A percentile compares a stretch with the other conserved stretches of the same genome.
These are phyloP conservation scores for Kentomonas sorsogonicus DNA, from an alignment of 208 protist species.

Conservation along the genomic window DNA sequence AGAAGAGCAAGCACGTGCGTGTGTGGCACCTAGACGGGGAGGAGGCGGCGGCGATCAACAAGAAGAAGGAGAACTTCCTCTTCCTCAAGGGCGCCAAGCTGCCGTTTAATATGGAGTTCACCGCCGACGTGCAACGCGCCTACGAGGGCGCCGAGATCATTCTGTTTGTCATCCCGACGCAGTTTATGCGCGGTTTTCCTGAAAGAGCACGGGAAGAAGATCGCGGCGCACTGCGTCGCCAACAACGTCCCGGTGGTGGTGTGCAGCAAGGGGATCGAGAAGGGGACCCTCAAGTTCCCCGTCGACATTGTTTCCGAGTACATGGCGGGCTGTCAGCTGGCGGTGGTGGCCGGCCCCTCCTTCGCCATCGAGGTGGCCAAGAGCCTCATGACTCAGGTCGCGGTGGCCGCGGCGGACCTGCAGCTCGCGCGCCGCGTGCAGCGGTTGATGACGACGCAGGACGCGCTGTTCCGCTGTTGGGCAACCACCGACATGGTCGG, in stretches of 20 bases:
- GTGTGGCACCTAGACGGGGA: slow-evolving; percentile 22
- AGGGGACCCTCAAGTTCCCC: slow-evolving; percentile 69
- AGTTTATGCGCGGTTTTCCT: slow-evolving; percentile 82
- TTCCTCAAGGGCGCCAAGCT: slow-evolving; percentile 70
- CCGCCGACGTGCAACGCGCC: slow-evolving; percentile 38
- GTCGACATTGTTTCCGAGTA: slow-evolving; percentile 76
- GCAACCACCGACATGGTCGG: slow-evolving; percentile 77
- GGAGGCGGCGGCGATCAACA: slow-evolving; percentile 3
- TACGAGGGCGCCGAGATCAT: slow-evolving; percentile 64
- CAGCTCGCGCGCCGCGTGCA: slow-evolving; percentile 60
- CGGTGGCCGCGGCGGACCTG: slow-evolving; percentile 51
- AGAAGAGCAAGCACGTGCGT: slow-evolving; percentile 36
- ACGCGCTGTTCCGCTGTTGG: slow-evolving; percentile 78
- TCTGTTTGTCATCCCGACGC: slow-evolving; percentile 80
- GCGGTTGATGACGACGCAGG: slow-evolving; percentile 61
- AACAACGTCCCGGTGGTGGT: slow-evolving; percentile 58
- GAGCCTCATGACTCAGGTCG: slow-evolving; percentile 72
- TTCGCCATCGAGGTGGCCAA: slow-evolving; percentile 89
- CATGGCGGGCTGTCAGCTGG: slow-evolving; percentile 41
- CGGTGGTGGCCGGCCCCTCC: slow-evolving; percentile 79
- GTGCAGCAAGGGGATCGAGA: slow-evolving; percentile 85
- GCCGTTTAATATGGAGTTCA: slow-evolving; percentile 58
- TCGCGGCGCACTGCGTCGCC: no score
- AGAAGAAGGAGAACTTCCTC: slow-evolving; percentile 62
- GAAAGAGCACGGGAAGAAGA: slow-evolving; percentile 31